Evolutionary conservation across 2,329 filamentous ascomycete species (phyloP).

Genomic region (Fusarium clavum): DNA sequence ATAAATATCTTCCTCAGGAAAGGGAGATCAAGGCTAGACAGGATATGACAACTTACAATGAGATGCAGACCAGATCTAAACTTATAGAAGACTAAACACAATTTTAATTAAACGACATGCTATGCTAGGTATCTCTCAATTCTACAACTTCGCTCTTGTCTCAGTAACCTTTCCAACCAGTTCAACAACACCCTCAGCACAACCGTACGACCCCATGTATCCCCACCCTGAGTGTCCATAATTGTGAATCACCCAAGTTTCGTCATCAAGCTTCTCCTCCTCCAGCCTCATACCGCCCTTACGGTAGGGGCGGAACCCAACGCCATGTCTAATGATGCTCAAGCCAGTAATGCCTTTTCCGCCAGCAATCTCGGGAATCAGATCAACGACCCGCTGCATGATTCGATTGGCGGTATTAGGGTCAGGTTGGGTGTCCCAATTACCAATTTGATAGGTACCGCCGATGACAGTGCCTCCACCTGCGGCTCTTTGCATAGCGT

Average conservation of each 20-base stretch:
- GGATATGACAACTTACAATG: no score
- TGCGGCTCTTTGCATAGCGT: constrained; percentile 84
- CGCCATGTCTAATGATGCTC: constrained; percentile 81
- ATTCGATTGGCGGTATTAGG: constrained; percentile 82
- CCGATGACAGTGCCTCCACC: constrained; percentile 86
- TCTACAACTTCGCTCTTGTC: constrained; percentile 47
- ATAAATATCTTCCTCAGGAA: no score
- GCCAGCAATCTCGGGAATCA: constrained; percentile 71
- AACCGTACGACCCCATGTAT: constrained; percentile 77
- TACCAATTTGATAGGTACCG: constrained; percentile 81
- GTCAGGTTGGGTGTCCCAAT: constrained; percentile 83
- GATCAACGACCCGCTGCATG: constrained; percentile 78
- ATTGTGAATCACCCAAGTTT: constrained; percentile 77
- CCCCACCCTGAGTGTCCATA: constrained; percentile 86
- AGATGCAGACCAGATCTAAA: neutral
- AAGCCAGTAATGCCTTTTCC: constrained; percentile 78
- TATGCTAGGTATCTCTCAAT: neutral
- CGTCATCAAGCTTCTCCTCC: constrained; percentile 61
- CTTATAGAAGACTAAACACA: neutral
- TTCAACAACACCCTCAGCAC: constrained; percentile 73
- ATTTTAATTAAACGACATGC: neutral
- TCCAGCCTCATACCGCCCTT: constrained; percentile 81
- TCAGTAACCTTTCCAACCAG: constrained; percentile 72
- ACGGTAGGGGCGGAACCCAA: constrained; percentile 82
- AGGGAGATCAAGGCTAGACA: no score